These are phyloP conservation scores for Cladosporium sp. DNA, from an alignment of 2,329 filamentous ascomycete species.

Conservation along the genomic window DNA sequence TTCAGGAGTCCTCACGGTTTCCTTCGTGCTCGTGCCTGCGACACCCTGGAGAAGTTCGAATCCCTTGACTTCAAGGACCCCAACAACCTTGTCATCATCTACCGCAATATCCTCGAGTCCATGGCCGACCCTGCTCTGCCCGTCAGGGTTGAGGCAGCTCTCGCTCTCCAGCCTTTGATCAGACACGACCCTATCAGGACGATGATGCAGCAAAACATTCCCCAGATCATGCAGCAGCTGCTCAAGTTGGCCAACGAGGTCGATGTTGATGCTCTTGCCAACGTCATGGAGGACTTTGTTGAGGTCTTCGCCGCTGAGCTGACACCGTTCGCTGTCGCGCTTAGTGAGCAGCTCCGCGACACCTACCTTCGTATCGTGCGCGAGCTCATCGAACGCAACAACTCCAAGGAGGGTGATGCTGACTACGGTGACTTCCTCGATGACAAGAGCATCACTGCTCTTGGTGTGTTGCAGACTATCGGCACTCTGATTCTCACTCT, in stretches of 20 bases:
- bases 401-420: conserved; percentile 73
- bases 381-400: conserved; percentile 86
- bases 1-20: conserved; percentile 92
- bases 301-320: conserved; percentile 97
- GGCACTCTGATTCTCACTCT: conserved; percentile 94
- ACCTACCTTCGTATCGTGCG: conserved; percentile 93
- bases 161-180: conserved; percentile 93
- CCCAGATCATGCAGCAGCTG: conserved; percentile 98
- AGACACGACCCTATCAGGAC: conserved; percentile 90
- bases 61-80: conserved; percentile 95
- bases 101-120: conserved; percentile 93
- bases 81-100: conserved; percentile 93
- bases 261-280: conserved; percentile 93
- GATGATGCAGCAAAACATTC: conserved; percentile 97
- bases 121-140: conserved; percentile 95
- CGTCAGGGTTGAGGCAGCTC: conserved; percentile 88
- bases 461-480: conserved; percentile 96
- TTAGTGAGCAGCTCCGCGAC: conserved; percentile 93
- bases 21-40: conserved; percentile 89
- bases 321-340: conserved; percentile 92
- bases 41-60: conserved; percentile 97
- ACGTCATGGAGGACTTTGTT: conserved; percentile 99
- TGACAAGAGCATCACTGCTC: conserved; percentile 96
- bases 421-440: conserved; percentile 88
- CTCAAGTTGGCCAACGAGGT: conserved; percentile 97